Evolutionary conservation across 163 green algal genomes (phyloP).

Genomic region (Prototheca wickerhamii): DNA sequence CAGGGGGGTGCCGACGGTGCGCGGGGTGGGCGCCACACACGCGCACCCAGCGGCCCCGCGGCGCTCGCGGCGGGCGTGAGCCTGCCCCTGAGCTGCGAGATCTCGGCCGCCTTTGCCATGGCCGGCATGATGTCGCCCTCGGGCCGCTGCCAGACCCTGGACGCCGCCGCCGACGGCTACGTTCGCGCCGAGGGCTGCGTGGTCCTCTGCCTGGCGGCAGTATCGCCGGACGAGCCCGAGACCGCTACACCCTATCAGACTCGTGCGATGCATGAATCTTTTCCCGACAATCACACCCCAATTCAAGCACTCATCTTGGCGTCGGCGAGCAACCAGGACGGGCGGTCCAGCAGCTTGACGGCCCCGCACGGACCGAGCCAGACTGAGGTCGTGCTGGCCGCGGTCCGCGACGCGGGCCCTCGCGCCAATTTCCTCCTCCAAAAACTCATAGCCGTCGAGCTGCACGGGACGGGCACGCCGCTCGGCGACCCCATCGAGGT

Average conservation of each 20-base stretch:
- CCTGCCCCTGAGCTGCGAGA: slow-evolving; percentile 35
- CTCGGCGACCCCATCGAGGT: slow-evolving; percentile 80
- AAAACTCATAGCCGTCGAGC: neutral
- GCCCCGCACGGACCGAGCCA: slow-evolving; percentile 39
- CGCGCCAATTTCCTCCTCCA: no score
- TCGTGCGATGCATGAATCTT: no score
- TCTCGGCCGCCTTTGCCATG: slow-evolving; percentile 26
- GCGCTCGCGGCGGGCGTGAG: slow-evolving; percentile 54
- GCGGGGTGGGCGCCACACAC: no score
- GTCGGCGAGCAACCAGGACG: slow-evolving; percentile 38
- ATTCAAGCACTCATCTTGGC: slow-evolving; percentile 10
- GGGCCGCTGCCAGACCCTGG: slow-evolving; percentile 82
- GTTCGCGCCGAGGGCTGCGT: slow-evolving; percentile 56
- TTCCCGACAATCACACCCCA: no score
- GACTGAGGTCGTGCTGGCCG: neutral
- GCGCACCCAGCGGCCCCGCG: no score
- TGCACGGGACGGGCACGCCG: slow-evolving; percentile 29
- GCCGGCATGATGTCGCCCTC: slow-evolving; percentile 70
- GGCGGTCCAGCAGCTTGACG: slow-evolving; percentile 35
- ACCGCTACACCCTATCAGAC: no score
- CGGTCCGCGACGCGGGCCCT: neutral
- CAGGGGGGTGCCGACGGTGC: neutral
- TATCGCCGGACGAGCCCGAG: neutral
- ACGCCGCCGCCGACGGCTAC: slow-evolving; percentile 76
- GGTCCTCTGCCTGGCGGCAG: slow-evolving; percentile 24